Base-by-base conservation (phyloP, 306 rosid genomes). In the Sechiopsis laciniata region DNA sequence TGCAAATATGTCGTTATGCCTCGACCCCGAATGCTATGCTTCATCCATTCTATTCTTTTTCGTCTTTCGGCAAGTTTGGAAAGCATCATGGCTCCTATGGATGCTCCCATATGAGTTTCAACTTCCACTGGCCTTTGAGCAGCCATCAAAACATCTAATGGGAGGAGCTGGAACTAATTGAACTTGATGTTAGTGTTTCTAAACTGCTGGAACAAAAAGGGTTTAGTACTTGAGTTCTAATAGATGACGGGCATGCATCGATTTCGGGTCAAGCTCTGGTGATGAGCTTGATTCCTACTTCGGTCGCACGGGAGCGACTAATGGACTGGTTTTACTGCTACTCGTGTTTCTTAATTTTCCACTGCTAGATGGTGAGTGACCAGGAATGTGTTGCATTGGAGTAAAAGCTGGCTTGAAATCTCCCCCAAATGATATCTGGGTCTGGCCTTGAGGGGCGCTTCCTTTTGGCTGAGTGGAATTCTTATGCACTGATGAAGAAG, bases 371-470 rank as follows among this genome's bases (percentile, higher is more conserved):
- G 74, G 46, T 51, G 82, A 72, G 60, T 73, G 85, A 61, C 68
- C 80, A 55, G 64, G 81, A 54, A 66, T 58, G 24, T 72, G 86
- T 78, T 78, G 84, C 82, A 78, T 75, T 22, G 72, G 63, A 72
- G 59, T 71, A 60, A 57, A 71, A 67, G 87, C 46, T n/a, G 85
- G 67, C 17, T 61, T 70, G 80, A 73, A 73, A 78, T 85, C 80
- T 78, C 85, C 91, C 29, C 80, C 89, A 72, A 89, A 89, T 42
- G 92, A 89, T 81, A 89, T 84, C 79, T 81, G 92, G 77, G 79
- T 83, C 73, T 78, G 90, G 71, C 89, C 88, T 24, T 71, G 84
- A 67, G 80, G 80, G 73, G 66, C 72, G 78, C 80, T 84, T 68
- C 86, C 89, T 69, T 85, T 84, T 74, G 82, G 88, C 8, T 48